Evolutionary conservation across 1,284 basidiomycete genomes (phyloP).

Genomic region (Exsudoporus floridanus): DNA sequence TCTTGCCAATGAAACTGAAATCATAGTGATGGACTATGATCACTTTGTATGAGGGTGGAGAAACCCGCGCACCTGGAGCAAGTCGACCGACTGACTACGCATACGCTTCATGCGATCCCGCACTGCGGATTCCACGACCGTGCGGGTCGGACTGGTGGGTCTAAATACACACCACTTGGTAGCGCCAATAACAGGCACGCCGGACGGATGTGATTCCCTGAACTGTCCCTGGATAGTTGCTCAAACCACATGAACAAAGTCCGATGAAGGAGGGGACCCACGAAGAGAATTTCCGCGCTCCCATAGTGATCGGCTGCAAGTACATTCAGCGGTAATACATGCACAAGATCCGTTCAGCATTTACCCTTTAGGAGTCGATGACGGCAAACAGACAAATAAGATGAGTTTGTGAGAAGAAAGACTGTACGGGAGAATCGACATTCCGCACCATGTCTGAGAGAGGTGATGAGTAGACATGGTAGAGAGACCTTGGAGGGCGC

Average conservation of each 20-base stretch:
- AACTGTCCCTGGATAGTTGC: slow-evolving; percentile 61
- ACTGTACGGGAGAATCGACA: slow-evolving; percentile 1
- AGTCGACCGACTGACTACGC: slow-evolving; percentile 53
- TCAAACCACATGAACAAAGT: slow-evolving; percentile 1
- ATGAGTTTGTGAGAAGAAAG: slow-evolving; percentile 22
- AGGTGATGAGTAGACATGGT: slow-evolving; percentile 5
- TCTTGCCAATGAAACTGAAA: slow-evolving; percentile 79
- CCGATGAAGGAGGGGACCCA: slow-evolving; percentile 38
- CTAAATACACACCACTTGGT: slow-evolving; percentile 85
- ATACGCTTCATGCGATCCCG: slow-evolving; percentile 64
- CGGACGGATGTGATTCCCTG: slow-evolving; percentile 44
- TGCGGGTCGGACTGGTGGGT: slow-evolving; percentile 49
- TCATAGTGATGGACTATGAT: background rate
- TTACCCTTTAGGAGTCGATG: slow-evolving; percentile 20
- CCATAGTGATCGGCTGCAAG: slow-evolving; percentile 78
- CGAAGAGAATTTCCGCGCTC: slow-evolving; percentile 74
- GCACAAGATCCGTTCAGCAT: background rate
- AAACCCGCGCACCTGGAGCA: slow-evolving; percentile 57
- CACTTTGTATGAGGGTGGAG: background rate
- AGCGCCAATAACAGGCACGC: slow-evolving; percentile 57
- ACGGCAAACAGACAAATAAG: slow-evolving; percentile 5
- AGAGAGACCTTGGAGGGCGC: background rate
- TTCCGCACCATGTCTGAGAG: slow-evolving; percentile 53
- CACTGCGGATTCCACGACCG: slow-evolving; percentile 62
- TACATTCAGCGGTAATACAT: slow-evolving; percentile 10